Percentiles rank a stretch among this genome's conserved stretches.
Conservation (phyloP, 345 rosid genomes). For the Acer yangbiense region DNA sequence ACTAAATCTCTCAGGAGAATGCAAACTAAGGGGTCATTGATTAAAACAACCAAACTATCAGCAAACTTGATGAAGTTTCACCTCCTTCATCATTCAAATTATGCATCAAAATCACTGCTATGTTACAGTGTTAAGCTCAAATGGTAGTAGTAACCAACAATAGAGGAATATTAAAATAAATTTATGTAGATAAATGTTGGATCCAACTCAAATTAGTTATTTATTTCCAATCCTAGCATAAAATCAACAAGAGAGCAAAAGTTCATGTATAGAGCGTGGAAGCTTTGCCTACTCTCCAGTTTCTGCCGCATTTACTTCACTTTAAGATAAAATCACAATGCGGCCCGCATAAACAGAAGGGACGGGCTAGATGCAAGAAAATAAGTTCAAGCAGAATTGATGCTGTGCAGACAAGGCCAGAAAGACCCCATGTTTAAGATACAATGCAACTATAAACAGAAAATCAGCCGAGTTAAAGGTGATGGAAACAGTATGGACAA, state of each 20-base stretch:
- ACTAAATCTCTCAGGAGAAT: not conserved
- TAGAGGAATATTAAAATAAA: not conserved
- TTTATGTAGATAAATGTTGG: not conserved
- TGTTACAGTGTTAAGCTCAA: not conserved
- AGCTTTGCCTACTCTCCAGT: not conserved
- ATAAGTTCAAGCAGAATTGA: not conserved
- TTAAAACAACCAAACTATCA: not conserved
- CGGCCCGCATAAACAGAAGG: not conserved
- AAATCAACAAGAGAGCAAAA: not conserved
- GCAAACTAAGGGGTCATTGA: not conserved
- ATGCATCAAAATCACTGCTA: not conserved
- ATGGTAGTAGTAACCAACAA: not conserved
- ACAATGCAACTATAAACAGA: conserved; percentile 11
- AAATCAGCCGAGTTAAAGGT: not conserved
- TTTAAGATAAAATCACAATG: not conserved
- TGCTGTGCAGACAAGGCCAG: not conserved
- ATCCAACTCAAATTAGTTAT: not conserved
- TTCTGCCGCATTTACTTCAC: not conserved
- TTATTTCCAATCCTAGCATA: not conserved
- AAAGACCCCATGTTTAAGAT: not conserved
- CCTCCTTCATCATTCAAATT: not conserved
- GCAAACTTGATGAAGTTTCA: not conserved
- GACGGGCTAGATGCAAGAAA: not conserved
- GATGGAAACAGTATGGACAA: not conserved
- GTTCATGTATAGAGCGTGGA: not conserved